Conservation (phyloP, 306 rosid genomes). For the Lathyrus sativus region DNA sequence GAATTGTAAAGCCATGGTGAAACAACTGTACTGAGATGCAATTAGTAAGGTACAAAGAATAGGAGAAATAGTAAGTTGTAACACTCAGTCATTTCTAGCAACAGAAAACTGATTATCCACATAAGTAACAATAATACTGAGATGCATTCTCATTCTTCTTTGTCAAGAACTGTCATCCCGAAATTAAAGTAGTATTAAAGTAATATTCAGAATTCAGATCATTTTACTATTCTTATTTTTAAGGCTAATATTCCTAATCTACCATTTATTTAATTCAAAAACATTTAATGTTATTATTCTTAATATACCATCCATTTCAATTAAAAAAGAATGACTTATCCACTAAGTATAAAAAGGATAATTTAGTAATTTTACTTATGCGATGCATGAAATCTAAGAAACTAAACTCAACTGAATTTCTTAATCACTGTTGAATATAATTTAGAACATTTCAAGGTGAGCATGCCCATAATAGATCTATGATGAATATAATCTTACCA, state of each 20-base stretch:
- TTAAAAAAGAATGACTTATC: no score
- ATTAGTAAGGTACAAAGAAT: conserved; percentile 26
- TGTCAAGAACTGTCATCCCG: neutral
- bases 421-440: no score
- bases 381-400: no score
- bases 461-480: neutral
- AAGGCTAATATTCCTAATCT: no score
- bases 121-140: conserved; percentile 1
- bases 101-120: neutral
- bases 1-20: conserved; percentile 26
- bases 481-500: neutral
- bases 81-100: conserved; percentile 9
- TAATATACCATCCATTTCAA: no score
- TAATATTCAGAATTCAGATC: conserved; percentile 11
- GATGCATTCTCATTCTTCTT: neutral
- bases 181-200: neutral
- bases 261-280: no score
- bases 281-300: no score
- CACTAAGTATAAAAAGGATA: no score
- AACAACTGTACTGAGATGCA: conserved; percentile 29
- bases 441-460: neutral
- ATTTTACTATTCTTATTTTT: conserved; percentile 3
- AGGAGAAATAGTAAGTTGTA: conserved; percentile 10
- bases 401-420: no score
- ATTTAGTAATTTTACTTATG: no score